Conservation (phyloP, 2,329 filamentous ascomycete genomes). For the Beauveria varroae region DNA sequence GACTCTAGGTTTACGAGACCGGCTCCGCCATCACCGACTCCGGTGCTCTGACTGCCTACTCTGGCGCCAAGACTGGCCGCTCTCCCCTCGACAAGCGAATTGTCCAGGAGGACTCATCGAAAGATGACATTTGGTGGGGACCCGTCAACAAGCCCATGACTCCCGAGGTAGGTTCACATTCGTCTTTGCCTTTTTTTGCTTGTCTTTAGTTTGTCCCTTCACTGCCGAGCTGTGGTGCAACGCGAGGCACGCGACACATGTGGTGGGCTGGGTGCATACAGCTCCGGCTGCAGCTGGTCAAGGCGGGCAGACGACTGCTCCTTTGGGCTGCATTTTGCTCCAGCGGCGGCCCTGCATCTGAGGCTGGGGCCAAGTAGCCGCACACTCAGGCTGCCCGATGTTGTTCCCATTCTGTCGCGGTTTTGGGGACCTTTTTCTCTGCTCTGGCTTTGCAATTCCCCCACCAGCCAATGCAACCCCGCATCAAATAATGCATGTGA, state of each 20-base stretch:
- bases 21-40: slow-evolving; percentile 95
- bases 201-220: background rate
- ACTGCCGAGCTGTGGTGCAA: background rate
- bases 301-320: background rate
- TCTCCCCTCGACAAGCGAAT: slow-evolving; percentile 97
- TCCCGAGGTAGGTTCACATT: slow-evolving; percentile 62
- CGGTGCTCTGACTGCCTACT: slow-evolving; percentile 94
- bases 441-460: background rate
- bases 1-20: slow-evolving; percentile 67
- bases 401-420: background rate
- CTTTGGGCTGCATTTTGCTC: background rate
- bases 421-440: background rate
- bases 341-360: background rate
- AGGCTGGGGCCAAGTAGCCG: background rate
- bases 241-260: slow-evolving; percentile 1
- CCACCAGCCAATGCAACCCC: slow-evolving; percentile 8
- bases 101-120: slow-evolving; percentile 81
- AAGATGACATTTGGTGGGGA: slow-evolving; percentile 97
- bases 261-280: background rate
- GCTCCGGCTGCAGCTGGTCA: background rate
- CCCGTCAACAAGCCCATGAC: slow-evolving; percentile 99
- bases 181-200: slow-evolving; percentile 3
- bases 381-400: background rate
- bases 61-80: slow-evolving; percentile 93
- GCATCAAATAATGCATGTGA: slow-evolving; percentile 9